Conservation (phyloP, 75 land plant species). For the Pseudotsuga menziesii region DNA sequence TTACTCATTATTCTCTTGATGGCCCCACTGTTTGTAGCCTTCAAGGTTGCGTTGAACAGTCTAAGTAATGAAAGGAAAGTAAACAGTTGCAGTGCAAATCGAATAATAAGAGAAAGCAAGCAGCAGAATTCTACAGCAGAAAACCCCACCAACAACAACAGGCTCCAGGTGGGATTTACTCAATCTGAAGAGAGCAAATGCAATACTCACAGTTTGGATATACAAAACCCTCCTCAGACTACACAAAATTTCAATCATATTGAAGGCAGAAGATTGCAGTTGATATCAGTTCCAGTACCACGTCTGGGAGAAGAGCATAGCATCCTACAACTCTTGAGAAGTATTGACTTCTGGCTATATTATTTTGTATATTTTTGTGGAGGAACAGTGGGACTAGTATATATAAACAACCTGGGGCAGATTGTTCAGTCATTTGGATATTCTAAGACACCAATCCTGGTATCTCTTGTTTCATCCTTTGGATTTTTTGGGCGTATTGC, state of each 20-base stretch:
- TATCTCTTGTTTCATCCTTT: slow-evolving; percentile 43
- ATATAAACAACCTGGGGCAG: slow-evolving; percentile 68
- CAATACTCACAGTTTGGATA: background rate
- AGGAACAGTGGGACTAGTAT: slow-evolving; percentile 54
- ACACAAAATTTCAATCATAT: background rate
- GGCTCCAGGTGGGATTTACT: slow-evolving; percentile 10
- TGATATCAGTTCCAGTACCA: background rate
- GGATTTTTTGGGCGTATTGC: slow-evolving; percentile 74
- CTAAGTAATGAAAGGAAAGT: background rate
- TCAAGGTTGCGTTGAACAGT: background rate
- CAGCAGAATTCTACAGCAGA: background rate
- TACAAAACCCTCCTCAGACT: slow-evolving; percentile 1
- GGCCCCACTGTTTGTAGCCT: background rate
- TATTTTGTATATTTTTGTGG: slow-evolving; percentile 56
- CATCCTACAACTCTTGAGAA: slow-evolving; percentile 18
- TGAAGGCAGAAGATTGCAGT: background rate
- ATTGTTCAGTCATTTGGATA: slow-evolving; percentile 48
- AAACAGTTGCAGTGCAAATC: background rate
- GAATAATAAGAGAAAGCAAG: background rate
- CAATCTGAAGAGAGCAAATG: background rate
- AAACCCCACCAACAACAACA: slow-evolving; percentile 14
- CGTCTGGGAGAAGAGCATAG: slow-evolving; percentile 54
- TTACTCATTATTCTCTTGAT: background rate
- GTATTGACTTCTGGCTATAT: slow-evolving; percentile 57
- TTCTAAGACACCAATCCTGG: slow-evolving; percentile 17